Evolutionary conservation across 108 stramenopile species (phyloP), one percentile per base, ranked within the genome.

Genomic region (Nitzschia sp.): DNA sequence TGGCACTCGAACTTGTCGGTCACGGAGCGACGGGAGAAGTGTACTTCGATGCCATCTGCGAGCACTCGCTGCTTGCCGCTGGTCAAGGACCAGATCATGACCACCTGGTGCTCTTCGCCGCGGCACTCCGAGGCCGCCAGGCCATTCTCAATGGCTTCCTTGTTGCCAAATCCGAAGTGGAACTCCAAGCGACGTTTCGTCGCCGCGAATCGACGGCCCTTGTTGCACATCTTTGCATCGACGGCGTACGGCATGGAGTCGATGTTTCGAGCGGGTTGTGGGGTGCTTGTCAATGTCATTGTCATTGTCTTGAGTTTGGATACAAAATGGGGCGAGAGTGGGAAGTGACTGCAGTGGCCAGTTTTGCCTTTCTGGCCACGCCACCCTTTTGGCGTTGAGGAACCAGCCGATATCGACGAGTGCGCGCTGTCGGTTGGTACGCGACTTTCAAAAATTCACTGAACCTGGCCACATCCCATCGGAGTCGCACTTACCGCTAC

Each of bases 41-140:
- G 84, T 23, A 95, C 76, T 70, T 92, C 89, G 21, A 78, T 47
- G 3, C 89, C 85, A 75, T 95, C 90, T 0, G 81, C 60, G 1
- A 75, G 34, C 21, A 92, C 81, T 4, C 77, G 58, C 38, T 86
- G 80, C 73, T 95, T 95, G 24, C 94, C 90, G 26, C 74, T 75
- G 8, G 88, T 88, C 45, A 93, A 59, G 30, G 76, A 77, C 94
- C 94, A 95, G 27, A 88, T 77, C 38, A 93, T 57, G 32, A 68
- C 63, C 13, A 95, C 83, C 62, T 95, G 88, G 71, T 95, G 94
- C 68, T 95, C 92, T 46, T 82, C 84, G 13, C 94, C 94, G 17
- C 94, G 85, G 54, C 89, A 90, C 21, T 95, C 84, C 2, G 65
- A 64, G 15, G 90, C 89, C 19, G 74, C 56, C 26, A 48, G 69